phyloP scores from a whole-genome alignment of 768 basidiomycete genomes.

The Termitomyces bulborhizus region DNA sequence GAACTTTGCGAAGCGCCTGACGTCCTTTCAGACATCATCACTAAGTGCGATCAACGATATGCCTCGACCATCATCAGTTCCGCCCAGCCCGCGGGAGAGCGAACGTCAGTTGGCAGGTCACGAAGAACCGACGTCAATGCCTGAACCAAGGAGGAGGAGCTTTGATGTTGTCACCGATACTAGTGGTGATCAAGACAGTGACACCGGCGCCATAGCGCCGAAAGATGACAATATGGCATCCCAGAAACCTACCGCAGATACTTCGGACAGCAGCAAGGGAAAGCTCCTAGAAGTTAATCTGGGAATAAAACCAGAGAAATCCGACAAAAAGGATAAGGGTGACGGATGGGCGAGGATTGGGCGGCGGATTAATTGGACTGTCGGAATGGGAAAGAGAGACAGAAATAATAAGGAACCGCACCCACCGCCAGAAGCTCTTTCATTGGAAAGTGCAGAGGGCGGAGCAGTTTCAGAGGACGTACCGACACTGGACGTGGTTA shows the following conservation, averaged over 20 bases:
- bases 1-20: slow-evolving; percentile 63
- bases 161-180: slow-evolving; percentile 29
- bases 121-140: slow-evolving; percentile 29
- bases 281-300: slow-evolving; percentile 32
- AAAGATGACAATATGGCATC: slow-evolving; percentile 21
- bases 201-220: slow-evolving; percentile 7
- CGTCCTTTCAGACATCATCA: slow-evolving; percentile 26
- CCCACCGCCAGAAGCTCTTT: not conserved
- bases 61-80: slow-evolving; percentile 56
- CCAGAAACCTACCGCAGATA: not conserved
- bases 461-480: slow-evolving; percentile 1
- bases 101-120: slow-evolving; percentile 23
- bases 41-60: slow-evolving; percentile 19
- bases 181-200: slow-evolving; percentile 11
- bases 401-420: slow-evolving; percentile 15
- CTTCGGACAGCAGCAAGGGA: slow-evolving; percentile 16
- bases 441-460: slow-evolving; percentile 6
- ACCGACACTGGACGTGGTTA: slow-evolving; percentile 6
- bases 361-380: slow-evolving; percentile 53
- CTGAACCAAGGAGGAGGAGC: slow-evolving; percentile 37
- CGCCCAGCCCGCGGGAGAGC: slow-evolving; percentile 29
- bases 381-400: slow-evolving; percentile 39
- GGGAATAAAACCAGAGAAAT: slow-evolving; percentile 24
- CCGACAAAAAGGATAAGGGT: slow-evolving; percentile 26
- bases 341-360: slow-evolving; percentile 62